A percentile compares a stretch with the other conserved stretches of the same genome.
Conservation (phyloP, 805 yeast species). For the Candida golubevii region DNA sequence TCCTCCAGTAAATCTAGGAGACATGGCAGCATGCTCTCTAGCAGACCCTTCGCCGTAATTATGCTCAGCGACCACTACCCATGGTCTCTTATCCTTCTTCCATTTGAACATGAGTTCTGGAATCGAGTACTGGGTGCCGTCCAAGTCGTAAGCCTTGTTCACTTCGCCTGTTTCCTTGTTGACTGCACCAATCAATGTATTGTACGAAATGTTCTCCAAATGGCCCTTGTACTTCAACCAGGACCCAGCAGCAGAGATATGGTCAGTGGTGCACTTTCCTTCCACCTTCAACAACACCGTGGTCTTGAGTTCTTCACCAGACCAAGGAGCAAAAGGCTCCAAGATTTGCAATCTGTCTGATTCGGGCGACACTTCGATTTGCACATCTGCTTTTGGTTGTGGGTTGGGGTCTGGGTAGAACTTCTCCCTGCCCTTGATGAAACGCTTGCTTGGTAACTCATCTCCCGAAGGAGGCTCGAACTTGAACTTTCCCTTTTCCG, state of each 20-base stretch:
- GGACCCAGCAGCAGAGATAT: slow-evolving; percentile 97
- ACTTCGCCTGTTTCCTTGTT: slow-evolving; percentile 97
- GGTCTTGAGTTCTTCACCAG: slow-evolving; percentile 75
- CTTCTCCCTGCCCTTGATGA: slow-evolving; percentile 65
- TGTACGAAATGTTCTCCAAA: slow-evolving; percentile 89
- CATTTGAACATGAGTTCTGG: slow-evolving; percentile 97
- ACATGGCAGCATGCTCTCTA: slow-evolving; percentile 96
- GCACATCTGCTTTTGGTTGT: slow-evolving; percentile 53
- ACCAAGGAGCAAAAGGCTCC: slow-evolving; percentile 86
- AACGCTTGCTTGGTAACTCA: slow-evolving; percentile 80
- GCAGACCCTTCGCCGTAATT: slow-evolving; percentile 99
- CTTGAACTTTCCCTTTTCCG: slow-evolving; percentile 69
- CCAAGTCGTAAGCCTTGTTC: slow-evolving; percentile 81
- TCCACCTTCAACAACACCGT: slow-evolving; percentile 83
- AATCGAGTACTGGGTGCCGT: slow-evolving; percentile 71
- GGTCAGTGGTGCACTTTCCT: slow-evolving; percentile 98
- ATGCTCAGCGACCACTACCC: slow-evolving; percentile 97
- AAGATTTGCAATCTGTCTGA: slow-evolving; percentile 88
- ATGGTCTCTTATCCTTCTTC: slow-evolving; percentile 79
- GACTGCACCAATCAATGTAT: slow-evolving; percentile 94
- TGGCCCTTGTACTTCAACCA: slow-evolving; percentile 99
- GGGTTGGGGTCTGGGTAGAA: slow-evolving; percentile 76
- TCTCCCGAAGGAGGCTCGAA: slow-evolving; percentile 78
- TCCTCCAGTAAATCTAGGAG: slow-evolving; percentile 94
- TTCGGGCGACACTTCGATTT: slow-evolving; percentile 72